phyloP scores from a whole-genome alignment of 257 asterid genomes.

The Nicotiana sylvestris region DNA sequence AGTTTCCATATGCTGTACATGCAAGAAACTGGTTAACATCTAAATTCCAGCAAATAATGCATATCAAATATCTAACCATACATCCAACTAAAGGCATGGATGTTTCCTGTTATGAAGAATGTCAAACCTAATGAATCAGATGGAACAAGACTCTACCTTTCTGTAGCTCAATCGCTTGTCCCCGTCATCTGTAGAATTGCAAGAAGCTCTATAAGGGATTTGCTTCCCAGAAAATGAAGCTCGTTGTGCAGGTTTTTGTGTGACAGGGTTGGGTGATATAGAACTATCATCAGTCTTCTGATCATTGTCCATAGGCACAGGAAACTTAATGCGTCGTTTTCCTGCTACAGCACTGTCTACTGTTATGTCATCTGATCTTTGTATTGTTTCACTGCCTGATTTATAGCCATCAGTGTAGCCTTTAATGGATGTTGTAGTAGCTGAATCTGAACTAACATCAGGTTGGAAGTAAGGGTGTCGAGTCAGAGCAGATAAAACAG shows the following conservation, averaged over 20 bases:
- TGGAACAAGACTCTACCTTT: constrained; percentile 41
- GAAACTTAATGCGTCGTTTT: constrained; percentile 57
- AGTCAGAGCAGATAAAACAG: constrained; percentile 62
- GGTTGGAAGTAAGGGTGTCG: constrained; percentile 79
- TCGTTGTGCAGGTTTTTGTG: constrained; percentile 47
- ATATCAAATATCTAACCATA: constrained; percentile 4
- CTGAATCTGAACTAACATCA: constrained; percentile 92
- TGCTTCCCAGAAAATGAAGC: constrained; percentile 68
- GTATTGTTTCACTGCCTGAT: constrained; percentile 74
- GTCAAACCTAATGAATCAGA: background rate
- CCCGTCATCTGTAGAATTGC: constrained; percentile 42
- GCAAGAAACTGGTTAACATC: background rate
- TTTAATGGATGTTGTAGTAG: constrained; percentile 81
- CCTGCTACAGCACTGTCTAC: constrained; percentile 84
- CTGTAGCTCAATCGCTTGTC: constrained; percentile 46
- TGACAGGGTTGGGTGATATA: constrained; percentile 49
- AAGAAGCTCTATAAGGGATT: constrained; percentile 55
- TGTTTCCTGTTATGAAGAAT: background rate
- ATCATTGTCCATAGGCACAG: constrained; percentile 55
- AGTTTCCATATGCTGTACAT: constrained; percentile 60
- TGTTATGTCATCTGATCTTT: constrained; percentile 79
- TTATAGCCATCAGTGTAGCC: constrained; percentile 61
- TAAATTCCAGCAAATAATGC: background rate
- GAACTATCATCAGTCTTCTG: constrained; percentile 77
- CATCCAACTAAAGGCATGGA: background rate